Evolutionary conservation across 352 stramenopile species (phyloP).

Genomic region (Pythium biforme): DNA sequence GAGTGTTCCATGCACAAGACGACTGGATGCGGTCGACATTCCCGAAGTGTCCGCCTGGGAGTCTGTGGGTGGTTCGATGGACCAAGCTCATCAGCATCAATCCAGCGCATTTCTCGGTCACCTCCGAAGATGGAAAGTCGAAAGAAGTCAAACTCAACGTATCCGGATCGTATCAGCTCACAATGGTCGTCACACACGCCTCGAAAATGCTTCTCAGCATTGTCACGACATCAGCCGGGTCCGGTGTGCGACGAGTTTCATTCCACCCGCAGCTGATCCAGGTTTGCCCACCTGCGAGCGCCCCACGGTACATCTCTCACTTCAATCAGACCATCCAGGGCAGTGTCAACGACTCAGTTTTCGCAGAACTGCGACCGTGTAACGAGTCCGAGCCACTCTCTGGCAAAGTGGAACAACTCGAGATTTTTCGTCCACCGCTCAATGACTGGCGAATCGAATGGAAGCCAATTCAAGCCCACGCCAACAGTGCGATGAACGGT

Average conservation of each 20-base stretch:
- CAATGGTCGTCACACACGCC: conserved; percentile 39
- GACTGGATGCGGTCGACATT: not conserved
- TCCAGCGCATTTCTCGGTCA: conserved; percentile 1
- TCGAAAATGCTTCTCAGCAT: conserved; percentile 24
- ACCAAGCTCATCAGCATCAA: not conserved
- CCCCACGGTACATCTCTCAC: conserved; percentile 2
- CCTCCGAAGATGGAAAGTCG: not conserved
- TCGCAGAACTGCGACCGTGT: conserved; percentile 1
- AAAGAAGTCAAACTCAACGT: not conserved
- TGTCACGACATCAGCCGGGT: conserved; percentile 12
- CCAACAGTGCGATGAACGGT: not conserved
- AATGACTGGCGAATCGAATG: conserved; percentile 4
- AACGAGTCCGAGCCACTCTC: not conserved
- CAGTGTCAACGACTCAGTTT: conserved; percentile 5
- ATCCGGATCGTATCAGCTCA: conserved; percentile 44
- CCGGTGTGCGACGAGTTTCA: not conserved
- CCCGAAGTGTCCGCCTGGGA: not conserved
- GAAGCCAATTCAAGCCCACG: not conserved
- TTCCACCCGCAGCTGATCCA: not conserved
- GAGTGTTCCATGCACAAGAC: not conserved
- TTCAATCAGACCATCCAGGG: conserved; percentile 3
- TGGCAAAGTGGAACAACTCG: not conserved
- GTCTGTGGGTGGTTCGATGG: conserved; percentile 4
- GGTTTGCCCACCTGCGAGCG: not conserved
- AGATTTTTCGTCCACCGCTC: not conserved